Evolutionary conservation across 345 rosid genomes (phyloP), one percentile per base, ranked within the genome.

Genomic region (Gossypium bickii): DNA sequence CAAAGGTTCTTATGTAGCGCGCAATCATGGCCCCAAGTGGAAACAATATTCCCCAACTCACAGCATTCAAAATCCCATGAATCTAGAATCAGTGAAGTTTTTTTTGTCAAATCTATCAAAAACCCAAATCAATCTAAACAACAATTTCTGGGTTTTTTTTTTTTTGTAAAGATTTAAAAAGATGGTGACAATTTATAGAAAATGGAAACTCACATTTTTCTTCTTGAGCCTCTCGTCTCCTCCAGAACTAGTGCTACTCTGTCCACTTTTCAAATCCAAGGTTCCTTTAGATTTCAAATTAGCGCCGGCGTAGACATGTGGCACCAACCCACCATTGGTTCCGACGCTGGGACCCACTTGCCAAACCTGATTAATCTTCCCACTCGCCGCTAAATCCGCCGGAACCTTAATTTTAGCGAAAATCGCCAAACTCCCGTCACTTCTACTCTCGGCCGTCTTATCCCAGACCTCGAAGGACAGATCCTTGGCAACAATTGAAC

Each of bases 11-110:
- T 74, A 92, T 2, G 66, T 93, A 93, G 56, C 98, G 84, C 0
- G 97, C 98, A 15, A 93, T 82, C 25, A 93, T 81, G 18, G 77
- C 76, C 45, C 98, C 98, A 20, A 86, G 0, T 0, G 97, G 98
- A 72, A 93, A 85, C 88, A 93, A 71, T 70, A 91, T 62, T 49
- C 98, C 95, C 98, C 98, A 93, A 65, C 98, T 90, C 80, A 92
- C 89, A 2, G 83, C 94, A 57, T 93, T 93, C 72, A 93, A 78
- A 16, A 91, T 78, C 72, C 98, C 98, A 83, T 90, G 98, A 80
- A 89, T 87, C 97, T 93, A 87, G n/a, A 63, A 73, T 6, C 11
- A 38, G 62, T n/a, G 38, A n/a, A 0, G 29, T 7, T 7, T 44
- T 7, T 44, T 7, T 29, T 16, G 44, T 68, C 56, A 27, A 64